These are phyloP conservation scores for Aurifilum marmelostoma DNA, from an alignment of 2,329 filamentous ascomycete genomes.

Conservation along the genomic window DNA sequence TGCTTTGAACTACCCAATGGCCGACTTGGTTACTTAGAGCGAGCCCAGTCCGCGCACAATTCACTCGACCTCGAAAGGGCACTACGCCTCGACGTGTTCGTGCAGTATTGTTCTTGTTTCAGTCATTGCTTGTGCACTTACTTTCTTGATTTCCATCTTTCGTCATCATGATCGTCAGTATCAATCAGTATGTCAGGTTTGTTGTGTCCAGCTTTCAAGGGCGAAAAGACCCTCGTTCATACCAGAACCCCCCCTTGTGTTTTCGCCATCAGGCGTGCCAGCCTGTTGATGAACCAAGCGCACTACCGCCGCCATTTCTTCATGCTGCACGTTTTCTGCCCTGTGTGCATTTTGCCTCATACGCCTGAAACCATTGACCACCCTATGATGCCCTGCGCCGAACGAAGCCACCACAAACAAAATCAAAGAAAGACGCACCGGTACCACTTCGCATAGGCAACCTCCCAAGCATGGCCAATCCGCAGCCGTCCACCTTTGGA, in stretches of 20 bases:
- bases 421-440: not conserved
- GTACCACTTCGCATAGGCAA: not conserved
- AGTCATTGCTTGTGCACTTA: not conserved
- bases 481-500: not conserved
- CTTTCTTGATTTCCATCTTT: not conserved
- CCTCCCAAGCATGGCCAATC: not conserved
- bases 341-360: conserved; percentile 14
- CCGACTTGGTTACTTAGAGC: not conserved
- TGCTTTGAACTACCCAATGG: not conserved
- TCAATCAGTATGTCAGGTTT: not conserved
- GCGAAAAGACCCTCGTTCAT: not conserved
- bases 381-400: conserved; percentile 22
- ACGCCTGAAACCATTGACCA: conserved; percentile 16
- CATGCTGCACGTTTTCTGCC: not conserved
- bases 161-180: not conserved
- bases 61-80: not conserved
- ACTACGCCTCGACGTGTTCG: no score
- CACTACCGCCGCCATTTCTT: not conserved
- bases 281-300: conserved; percentile 2
- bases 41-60: not conserved
- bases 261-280: conserved; percentile 4
- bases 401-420: conserved; percentile 8
- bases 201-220: not conserved
- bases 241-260: not conserved
- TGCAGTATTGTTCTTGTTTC: not conserved